Base-by-base conservation (phyloP, 805 yeast genomes). In the Naumovozyma baii region DNA sequence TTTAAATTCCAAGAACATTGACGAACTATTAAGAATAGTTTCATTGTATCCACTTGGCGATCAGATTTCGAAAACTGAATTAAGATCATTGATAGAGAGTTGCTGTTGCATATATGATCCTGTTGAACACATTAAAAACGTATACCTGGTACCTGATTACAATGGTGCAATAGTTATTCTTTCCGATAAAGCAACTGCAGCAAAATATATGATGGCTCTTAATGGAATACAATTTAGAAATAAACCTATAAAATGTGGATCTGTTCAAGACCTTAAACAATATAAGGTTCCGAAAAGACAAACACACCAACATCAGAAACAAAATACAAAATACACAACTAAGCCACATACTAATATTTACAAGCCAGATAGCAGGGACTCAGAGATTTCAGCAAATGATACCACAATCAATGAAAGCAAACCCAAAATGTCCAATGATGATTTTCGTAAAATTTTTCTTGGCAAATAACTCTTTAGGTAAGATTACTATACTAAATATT, bases 151-250 rank as follows among this genome's bases (percentile, higher is more conserved):
- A 29, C 69, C 79, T 0, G 72, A 68, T 17, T 49, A 55, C 15
- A 50, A 59, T 5, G 73, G 72, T 3, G 81, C 81, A 0, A 46
- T 78, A 22, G 64, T 79, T 3, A 72, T 71, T 43, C 73, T 73
- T 44, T 55, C 54, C 18, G 57, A 53, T 4, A 57, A 64, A 0
- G 48, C 57, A 5, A 67, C 67, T 34, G 74, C 80, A 1, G 85
- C 85, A 0, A 64, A 59, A 34, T 77, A 76, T 0, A 59, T 66
- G 0, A 50, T 79, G 57, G 48, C 54, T 10, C 45, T 74, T 13
- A 63, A 68, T 25, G 73, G 74, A 0, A 45, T 45, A 18, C 45
- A 42, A 9, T 61, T 72, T 14, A 67, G 69, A 14, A 67, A 61
- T 2, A 57, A 51, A 33, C 35, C 26, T 0, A 30, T 70, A 2